phyloP scores from a whole-genome alignment of 768 basidiomycete species.

The Lyophyllum atratum region DNA sequence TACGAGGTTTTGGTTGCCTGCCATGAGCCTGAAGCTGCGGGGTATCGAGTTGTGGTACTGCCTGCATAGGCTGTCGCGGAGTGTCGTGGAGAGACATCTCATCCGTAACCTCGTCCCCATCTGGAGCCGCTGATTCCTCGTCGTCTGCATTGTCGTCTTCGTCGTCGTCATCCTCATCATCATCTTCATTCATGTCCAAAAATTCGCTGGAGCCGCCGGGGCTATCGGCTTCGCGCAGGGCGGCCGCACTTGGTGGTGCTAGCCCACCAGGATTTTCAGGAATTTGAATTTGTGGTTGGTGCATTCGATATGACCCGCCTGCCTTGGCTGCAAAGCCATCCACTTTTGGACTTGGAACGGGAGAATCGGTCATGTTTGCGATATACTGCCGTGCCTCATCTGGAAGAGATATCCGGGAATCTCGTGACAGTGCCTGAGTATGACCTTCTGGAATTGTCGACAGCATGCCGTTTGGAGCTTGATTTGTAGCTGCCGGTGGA shows the following conservation, averaged over 20 bases:
- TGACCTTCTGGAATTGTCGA: constrained; percentile 35
- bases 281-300: constrained; percentile 7
- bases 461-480: constrained; percentile 27
- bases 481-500: constrained; percentile 19
- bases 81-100: constrained; percentile 15
- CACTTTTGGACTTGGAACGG: constrained; percentile 52
- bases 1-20: constrained; percentile 31
- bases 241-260: constrained; percentile 1
- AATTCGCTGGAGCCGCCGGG: constrained; percentile 48
- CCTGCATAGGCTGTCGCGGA: constrained; percentile 10
- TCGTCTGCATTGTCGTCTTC: constrained; percentile 30
- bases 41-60: constrained; percentile 2
- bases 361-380: constrained; percentile 66
- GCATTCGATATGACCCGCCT: constrained; percentile 4
- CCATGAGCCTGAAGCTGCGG: constrained; percentile 11
- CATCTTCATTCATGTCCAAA: constrained; percentile 61
- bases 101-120: constrained; percentile 33
- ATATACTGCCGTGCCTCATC: constrained; percentile 80
- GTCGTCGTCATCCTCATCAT: constrained; percentile 43
- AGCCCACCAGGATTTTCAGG: not conserved
- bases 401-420: constrained; percentile 70
- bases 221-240: constrained; percentile 9
- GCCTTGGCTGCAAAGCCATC: constrained; percentile 36
- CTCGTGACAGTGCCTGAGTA: constrained; percentile 48
- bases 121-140: constrained; percentile 19